A percentile compares a stretch with the other conserved stretches of the same genome.
Conservation (phyloP, 2,329 filamentous ascomycete genomes). For the Iodosphaeria phyllophila region DNA sequence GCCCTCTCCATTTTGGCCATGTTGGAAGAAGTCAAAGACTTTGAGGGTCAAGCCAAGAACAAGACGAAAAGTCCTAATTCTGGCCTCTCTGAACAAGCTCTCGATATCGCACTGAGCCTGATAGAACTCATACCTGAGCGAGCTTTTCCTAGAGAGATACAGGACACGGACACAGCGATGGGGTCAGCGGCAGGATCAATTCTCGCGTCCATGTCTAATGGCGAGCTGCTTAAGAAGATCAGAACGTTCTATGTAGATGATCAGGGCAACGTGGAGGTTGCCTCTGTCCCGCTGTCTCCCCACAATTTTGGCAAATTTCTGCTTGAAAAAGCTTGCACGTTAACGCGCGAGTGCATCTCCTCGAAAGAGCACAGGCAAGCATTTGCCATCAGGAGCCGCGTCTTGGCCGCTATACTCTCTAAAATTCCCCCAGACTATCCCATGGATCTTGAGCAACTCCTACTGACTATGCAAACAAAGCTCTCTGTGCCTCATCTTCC, state of each 20-base stretch:
- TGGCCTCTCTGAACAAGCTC: constrained; percentile 13
- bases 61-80: constrained; percentile 5
- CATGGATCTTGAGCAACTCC: constrained; percentile 27
- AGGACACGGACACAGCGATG: too few species aligned
- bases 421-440: constrained; percentile 27
- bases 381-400: constrained; percentile 35
- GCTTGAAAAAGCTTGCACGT: constrained; percentile 35
- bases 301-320: constrained; percentile 41
- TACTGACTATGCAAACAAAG: constrained; percentile 30
- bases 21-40: constrained; percentile 33
- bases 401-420: constrained; percentile 37
- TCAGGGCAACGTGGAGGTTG: constrained; percentile 49
- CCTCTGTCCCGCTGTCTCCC: constrained; percentile 37
- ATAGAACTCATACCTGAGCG: constrained; percentile 46
- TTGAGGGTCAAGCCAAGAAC: constrained; percentile 7
- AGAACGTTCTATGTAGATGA: constrained; percentile 50
- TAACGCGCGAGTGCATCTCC: constrained; percentile 28
- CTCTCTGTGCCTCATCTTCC: constrained; percentile 21
- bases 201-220: constrained; percentile 17
- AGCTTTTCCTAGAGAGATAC: constrained; percentile 41
- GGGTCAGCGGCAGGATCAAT: constrained; percentile 10
- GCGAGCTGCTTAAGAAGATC: constrained; percentile 41
- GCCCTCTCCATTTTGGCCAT: constrained; percentile 44
- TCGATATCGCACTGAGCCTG: constrained; percentile 33
- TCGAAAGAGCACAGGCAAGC: constrained; percentile 22